phyloP scores from a whole-genome alignment of 1,284 basidiomycete genomes.

The Limonomyces culmigenus region DNA sequence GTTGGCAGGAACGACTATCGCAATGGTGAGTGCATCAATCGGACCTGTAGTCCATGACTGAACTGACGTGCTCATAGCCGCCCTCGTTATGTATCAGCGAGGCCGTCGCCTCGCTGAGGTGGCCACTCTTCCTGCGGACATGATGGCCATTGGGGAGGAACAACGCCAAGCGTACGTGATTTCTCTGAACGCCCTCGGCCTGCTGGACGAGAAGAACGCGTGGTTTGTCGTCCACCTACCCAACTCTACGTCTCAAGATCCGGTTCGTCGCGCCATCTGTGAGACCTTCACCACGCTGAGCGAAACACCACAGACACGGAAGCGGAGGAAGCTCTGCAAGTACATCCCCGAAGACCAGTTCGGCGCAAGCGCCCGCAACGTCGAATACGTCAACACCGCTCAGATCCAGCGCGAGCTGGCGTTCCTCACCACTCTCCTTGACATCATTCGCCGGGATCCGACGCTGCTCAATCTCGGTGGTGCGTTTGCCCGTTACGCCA shows the following conservation, averaged over 20 bases:
- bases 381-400: constrained; percentile 64
- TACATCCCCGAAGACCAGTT: constrained; percentile 70
- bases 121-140: constrained; percentile 28
- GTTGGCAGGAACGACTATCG: constrained; percentile 75
- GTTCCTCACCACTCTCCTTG: constrained; percentile 64
- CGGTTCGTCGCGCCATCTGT: constrained; percentile 14
- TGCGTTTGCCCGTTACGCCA: not conserved
- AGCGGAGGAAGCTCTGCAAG: constrained; percentile 54
- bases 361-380: constrained; percentile 36
- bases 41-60: constrained; percentile 3
- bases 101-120: constrained; percentile 54
- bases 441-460: constrained; percentile 49
- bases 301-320: constrained; percentile 26
- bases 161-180: constrained; percentile 76
- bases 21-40: constrained; percentile 42
- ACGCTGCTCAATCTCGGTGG: constrained; percentile 18
- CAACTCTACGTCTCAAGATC: constrained; percentile 22
- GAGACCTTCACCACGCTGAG: not conserved
- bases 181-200: constrained; percentile 77
- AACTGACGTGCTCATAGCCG: constrained; percentile 33
- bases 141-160: constrained; percentile 47
- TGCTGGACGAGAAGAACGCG: constrained; percentile 68
- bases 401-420: constrained; percentile 82
- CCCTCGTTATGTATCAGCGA: constrained; percentile 87
- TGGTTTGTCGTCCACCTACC: constrained; percentile 69